Evolutionary conservation across 192 early-diverging fungal genomes (phyloP).

Genomic region (Gaertneriomyces semiglobifer): DNA sequence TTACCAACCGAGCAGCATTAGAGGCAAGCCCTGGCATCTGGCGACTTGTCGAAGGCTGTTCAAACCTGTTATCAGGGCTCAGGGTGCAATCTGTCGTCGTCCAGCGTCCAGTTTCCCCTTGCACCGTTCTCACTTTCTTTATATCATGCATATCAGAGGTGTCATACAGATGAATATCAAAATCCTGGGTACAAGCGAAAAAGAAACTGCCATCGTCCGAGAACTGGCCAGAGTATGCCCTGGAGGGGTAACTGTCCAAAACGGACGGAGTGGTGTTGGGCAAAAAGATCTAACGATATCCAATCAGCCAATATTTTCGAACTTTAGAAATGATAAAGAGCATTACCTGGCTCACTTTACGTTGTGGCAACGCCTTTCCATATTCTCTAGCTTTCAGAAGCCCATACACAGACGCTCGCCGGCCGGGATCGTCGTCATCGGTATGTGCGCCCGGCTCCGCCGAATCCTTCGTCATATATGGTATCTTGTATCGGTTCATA

Average conservation of each 20-base stretch:
- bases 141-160: slow-evolving; percentile 44
- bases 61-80: slow-evolving; percentile 46
- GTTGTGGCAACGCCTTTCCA: too few species aligned
- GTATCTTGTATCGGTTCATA: too few species aligned
- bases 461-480: too few species aligned
- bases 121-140: slow-evolving; percentile 35
- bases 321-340: too few species aligned
- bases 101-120: slow-evolving; percentile 54
- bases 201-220: slow-evolving; percentile 47
- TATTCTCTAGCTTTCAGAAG: too few species aligned
- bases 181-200: slow-evolving; percentile 59
- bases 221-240: slow-evolving; percentile 55
- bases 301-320: too few species aligned
- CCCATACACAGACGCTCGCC: too few species aligned
- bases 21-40: neutral
- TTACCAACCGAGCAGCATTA: slow-evolving; percentile 15
- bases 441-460: too few species aligned
- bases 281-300: slow-evolving; percentile 2
- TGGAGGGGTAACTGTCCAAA: slow-evolving; percentile 29
- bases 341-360: too few species aligned
- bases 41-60: neutral
- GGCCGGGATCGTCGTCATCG: too few species aligned
- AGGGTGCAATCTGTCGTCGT: slow-evolving; percentile 52
- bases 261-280: slow-evolving; percentile 20
- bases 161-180: slow-evolving; percentile 57